Base-by-base conservation (phyloP, 805 yeast species). In the Monosporozyma solicola region DNA sequence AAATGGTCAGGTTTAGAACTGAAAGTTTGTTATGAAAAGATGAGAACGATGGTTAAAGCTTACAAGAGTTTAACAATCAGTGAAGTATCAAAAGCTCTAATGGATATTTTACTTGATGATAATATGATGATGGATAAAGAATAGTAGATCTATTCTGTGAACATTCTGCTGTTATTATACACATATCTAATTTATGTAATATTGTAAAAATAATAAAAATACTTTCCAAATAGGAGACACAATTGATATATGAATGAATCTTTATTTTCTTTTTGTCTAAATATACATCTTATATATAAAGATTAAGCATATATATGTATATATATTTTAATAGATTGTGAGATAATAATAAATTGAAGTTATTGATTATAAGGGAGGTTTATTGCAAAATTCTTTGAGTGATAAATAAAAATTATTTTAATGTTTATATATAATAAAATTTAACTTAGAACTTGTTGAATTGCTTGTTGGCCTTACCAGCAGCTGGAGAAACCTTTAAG, bases 371-470 rank as follows among this genome's bases (percentile, higher is more conserved):
- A 13, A 43, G 45, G 9, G 22, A 41, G 27, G 29, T 13, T 20
- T 41, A 7, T 41, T 41, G 20, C 39, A 35, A 35, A 35, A 35
- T 35, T 35, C 39, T 15, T 27, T 27, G 29, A 27, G 29, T 27
- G 29, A 7, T 43, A 13, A 24, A 20, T 43, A 20, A 43, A 24
- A 39, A 39, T 20, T 39, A n/a, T 37, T n/a, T 15, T 39, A 39
- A 22, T 39, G 20, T 16, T 31, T 27, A 27, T 27, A 27, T 47
- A 32, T 24, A n/a, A 31, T 35, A 13, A 20, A 24, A 24, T 31
- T 48, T 33, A n/a, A 53, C 69, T 88, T 92, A 94, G 80, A 94
- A 94, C 82, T 94, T 94, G 79, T 90, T 71, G 84, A 94, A 94
- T 81, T 88, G 89, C 87, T 94, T 94, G 84, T 79, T 80, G 45